Evolutionary conservation across 73 alveolate genomes (phyloP), one percentile per base, ranked within the genome.

Genomic region (Urostyla sp.): DNA sequence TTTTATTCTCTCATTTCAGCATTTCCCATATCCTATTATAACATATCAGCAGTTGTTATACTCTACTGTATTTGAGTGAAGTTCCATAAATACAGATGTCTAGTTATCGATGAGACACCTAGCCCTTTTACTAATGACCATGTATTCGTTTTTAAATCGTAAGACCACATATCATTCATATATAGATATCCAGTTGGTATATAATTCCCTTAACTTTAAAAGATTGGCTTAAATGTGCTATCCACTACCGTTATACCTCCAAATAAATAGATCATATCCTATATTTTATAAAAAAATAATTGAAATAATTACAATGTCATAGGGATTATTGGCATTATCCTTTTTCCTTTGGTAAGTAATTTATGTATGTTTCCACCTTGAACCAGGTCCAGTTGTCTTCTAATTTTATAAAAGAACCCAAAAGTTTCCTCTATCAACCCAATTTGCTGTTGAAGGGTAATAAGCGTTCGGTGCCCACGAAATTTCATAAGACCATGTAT

Each of bases 401-500:
- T 35, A 57, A 6, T 66, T 24, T 35, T n/a, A 5, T 35, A 74
- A 61, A 3, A 18, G 15, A 72, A 72, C 61, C 87, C 90, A 80
- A 44, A 45, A 46, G 35, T 67, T 74, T 0, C 87, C 90, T 38
- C 56, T 52, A 48, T 80, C 53, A 40, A 63, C 60, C 79, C 79
- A 76, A 23, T 31, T 74, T 20, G 72, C 28, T 40, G 30, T 61
- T n/a, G 90, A 53, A 0, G 96, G 96, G 53, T 75, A 84, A 45
- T 32, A 84, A 10, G 91, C 37, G 11, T 52, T 57, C 24, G 90
- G 85, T 2, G 88, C 92, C 16, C 58, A 74, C 5, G 96, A 84
- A 20, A 89, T 89, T 40, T 89, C 96, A 46, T 80, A 89, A 15
- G 88, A 27, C 90, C 96, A 89, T 31, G 84, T 27, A 52, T 89